phyloP scores from a whole-genome alignment of 345 rosid genomes.

The Aurinia saxatilis region DNA sequence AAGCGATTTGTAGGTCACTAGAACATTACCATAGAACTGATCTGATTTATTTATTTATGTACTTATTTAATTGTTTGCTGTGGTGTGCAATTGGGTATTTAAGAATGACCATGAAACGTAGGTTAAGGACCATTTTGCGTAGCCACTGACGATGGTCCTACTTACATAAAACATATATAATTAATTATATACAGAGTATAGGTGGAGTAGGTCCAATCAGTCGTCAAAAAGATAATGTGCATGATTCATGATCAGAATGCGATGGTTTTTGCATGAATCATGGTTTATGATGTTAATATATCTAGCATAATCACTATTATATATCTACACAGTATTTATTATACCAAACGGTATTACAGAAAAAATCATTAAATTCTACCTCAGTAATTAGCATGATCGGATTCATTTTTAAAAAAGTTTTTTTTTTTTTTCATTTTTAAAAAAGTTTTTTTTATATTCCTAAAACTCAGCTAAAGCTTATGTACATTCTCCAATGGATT shows the following conservation, averaged over 20 bases:
- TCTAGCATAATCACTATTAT: background rate
- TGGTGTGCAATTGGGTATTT: slow-evolving; percentile 3
- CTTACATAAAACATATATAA: background rate
- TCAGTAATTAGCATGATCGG: too few relatives aligned
- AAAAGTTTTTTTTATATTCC: too few relatives aligned
- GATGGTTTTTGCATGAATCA: slow-evolving; percentile 27
- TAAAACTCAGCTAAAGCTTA: too few relatives aligned
- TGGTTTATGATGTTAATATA: background rate
- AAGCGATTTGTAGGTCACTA: too few relatives aligned
- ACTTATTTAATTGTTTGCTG: background rate
- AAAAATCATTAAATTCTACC: background rate
- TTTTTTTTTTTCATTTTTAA: too few relatives aligned
- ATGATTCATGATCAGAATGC: slow-evolving; percentile 3
- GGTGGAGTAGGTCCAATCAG: slow-evolving; percentile 18
- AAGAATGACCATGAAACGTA: slow-evolving; percentile 5
- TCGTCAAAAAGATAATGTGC: slow-evolving; percentile 3
- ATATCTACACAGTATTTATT: background rate
- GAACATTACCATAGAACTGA: too few relatives aligned
- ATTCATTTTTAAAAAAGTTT: too few relatives aligned
- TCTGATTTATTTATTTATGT: too few relatives aligned
- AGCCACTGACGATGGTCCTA: background rate
- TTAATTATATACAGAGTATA: background rate
- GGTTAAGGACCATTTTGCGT: slow-evolving; percentile 11
- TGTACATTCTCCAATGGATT: too few relatives aligned
- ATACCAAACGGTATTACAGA: background rate